Conservation (phyloP, 2,329 filamentous ascomycete species). For the Ophiostoma novo-ulmi region DNA sequence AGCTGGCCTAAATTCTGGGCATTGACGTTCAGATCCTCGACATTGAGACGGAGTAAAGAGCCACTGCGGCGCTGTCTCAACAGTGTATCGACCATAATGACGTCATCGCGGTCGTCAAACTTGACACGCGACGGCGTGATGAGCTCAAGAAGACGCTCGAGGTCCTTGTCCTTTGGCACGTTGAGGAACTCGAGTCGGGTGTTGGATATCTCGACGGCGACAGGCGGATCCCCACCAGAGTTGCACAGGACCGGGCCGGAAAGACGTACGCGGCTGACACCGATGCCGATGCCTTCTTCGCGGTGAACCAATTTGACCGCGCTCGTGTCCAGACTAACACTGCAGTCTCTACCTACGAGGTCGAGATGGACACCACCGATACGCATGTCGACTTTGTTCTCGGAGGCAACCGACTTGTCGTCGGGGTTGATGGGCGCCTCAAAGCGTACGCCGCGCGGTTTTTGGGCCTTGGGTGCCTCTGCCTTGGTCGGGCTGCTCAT, state of each 20-base stretch:
- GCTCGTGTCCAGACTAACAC: constrained; percentile 67
- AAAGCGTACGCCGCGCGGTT: constrained; percentile 54
- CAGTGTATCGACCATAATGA: constrained; percentile 90
- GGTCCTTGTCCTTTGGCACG: constrained; percentile 69
- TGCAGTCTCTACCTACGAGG: constrained; percentile 72
- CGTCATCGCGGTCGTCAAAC: constrained; percentile 78
- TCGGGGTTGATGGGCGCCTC: constrained; percentile 44
- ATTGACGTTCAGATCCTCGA: constrained; percentile 59
- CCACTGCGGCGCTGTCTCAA: constrained; percentile 82
- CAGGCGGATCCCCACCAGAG: constrained; percentile 52
- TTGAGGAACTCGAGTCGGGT: constrained; percentile 68
- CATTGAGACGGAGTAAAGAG: constrained; percentile 65
- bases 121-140: constrained; percentile 89
- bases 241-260: constrained; percentile 61
- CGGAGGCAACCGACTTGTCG: constrained; percentile 43
- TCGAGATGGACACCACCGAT: constrained; percentile 72
- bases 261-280: constrained; percentile 69
- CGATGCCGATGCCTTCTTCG: constrained; percentile 64
- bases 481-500: constrained; percentile 30
- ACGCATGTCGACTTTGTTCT: constrained; percentile 68
- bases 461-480: constrained; percentile 35
- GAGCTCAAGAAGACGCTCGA: constrained; percentile 75
- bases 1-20: constrained; percentile 62
- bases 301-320: constrained; percentile 77
- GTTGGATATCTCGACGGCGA: constrained; percentile 58